These are phyloP conservation scores for Tuber aestivum DNA, from an alignment of 495 filamentous ascomycete species.

Conservation along the genomic window DNA sequence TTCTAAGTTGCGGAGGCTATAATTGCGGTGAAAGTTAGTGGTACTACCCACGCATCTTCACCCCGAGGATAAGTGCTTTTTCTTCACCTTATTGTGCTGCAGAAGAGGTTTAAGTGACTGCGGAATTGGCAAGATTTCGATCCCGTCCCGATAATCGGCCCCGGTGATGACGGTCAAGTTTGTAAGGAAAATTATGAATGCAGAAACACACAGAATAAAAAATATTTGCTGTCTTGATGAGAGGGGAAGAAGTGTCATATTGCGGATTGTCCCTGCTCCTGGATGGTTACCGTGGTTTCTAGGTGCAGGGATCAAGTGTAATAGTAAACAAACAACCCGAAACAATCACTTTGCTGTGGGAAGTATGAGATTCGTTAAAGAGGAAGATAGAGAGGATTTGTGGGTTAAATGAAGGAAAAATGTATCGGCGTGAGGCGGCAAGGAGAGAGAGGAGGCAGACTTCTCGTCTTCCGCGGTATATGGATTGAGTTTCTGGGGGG, in stretches of 20 bases:
- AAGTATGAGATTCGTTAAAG: neutral
- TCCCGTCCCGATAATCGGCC: constrained; percentile 17
- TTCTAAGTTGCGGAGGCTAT: constrained; percentile 4
- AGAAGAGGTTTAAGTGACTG: constrained; percentile 11
- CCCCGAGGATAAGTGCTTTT: neutral
- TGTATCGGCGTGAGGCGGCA: neutral
- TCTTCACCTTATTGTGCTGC: neutral
- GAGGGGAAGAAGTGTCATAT: neutral
- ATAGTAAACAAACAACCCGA: neutral
- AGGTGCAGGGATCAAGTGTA: neutral
- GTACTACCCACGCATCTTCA: neutral
- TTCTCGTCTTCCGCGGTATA: neutral
- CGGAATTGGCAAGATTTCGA: constrained; percentile 17
- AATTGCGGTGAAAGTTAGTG: neutral
- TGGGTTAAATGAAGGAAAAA: neutral
- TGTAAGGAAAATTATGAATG: constrained; percentile 22
- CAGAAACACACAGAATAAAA: constrained; percentile 14
- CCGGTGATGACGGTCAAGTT: constrained; percentile 24
- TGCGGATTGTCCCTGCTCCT: neutral
- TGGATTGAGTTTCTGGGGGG: neutral
- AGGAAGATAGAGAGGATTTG: neutral
- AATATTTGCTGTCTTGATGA: constrained; percentile 13
- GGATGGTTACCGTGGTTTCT: neutral
- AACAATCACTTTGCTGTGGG: neutral
- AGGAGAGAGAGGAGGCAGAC: neutral